Conservation (phyloP, 805 yeast species). For the Lachancea fermentati region DNA sequence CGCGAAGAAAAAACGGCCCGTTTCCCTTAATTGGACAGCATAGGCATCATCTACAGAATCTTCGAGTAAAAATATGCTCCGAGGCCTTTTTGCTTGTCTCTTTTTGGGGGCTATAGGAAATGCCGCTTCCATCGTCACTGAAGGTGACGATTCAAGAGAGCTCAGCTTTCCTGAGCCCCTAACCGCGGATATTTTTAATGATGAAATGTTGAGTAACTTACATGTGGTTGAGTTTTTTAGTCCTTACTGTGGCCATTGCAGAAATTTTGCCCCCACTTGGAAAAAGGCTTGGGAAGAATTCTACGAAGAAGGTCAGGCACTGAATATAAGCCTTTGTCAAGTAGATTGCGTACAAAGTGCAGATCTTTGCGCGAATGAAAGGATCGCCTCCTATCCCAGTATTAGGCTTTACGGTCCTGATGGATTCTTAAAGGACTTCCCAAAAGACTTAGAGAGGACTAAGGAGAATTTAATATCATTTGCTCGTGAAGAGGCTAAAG, state of each 20-base stretch:
- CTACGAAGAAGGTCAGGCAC: conserved; percentile 38
- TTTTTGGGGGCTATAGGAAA: not conserved
- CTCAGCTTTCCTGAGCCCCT: conserved; percentile 44
- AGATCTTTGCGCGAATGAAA: conserved; percentile 71
- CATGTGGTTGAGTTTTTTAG: conserved; percentile 85
- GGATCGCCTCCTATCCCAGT: conserved; percentile 61
- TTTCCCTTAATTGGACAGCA: no score
- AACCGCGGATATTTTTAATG: conserved; percentile 45
- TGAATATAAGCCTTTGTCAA: conserved; percentile 54
- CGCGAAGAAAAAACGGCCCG: no score
- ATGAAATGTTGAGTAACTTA: conserved; percentile 43
- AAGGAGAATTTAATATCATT: conserved; percentile 46
- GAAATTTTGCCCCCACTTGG: conserved; percentile 78
- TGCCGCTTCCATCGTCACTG: not conserved
- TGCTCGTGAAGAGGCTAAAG: conserved; percentile 48
- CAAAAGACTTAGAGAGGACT: conserved; percentile 41
- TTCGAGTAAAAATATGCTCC: no score
- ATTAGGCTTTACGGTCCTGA: conserved; percentile 63
- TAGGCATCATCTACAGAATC: no score
- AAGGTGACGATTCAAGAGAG: not conserved
- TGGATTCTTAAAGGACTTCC: conserved; percentile 43
- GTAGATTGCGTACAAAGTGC: conserved; percentile 86
- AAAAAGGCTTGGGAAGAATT: conserved; percentile 51
- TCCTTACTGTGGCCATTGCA: conserved; percentile 86
- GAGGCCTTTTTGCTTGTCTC: no score